Base-by-base conservation (phyloP, 2,329 filamentous ascomycete species). In the Hypomyces perniciosus region DNA sequence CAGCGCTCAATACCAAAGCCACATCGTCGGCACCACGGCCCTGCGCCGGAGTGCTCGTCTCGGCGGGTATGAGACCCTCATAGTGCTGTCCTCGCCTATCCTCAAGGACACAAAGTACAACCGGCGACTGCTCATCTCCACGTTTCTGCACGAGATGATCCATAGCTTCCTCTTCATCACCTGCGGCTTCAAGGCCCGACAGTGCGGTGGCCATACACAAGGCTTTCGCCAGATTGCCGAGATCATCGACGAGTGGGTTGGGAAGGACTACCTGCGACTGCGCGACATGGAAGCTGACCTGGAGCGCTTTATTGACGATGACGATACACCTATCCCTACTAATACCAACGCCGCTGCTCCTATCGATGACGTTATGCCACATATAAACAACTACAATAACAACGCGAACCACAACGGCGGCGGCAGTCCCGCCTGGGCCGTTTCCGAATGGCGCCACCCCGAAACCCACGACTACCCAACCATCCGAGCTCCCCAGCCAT, bases 111-210 rank as follows among this genome's bases (percentile, higher is more conserved):
- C 65, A 10, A 72, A 69, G 44, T 85, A 81, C 63, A 82, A 81
- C 61, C 69, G 81, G 5, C 72, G 80, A 6, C 70, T 85, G 12
- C 72, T 85, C 49, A 82, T 85, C 44, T 80, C 79, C 6, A 83
- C 82, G 0, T 84, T 86, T 55, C 60, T 86, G 43, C 83, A 85
- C 60, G 83, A 86, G 65, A 75, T 85, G 57, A 81, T 85, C 44
- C 82, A 85, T 65, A 81, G 81, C 64, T 85, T 83, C 60, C 68
- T 85, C 12, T 85, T 85, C 56, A 76, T 85, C 51, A 72, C 69
- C 46, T 83, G 80, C 57, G 82, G 82, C 4, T 78, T 81, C 61
- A 71, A 74, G 40, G 81, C 81, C 0, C 68, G 75, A 34, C 67
- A 72, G 27, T 70, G 73, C 39, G 81, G 80, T 8, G 82, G 82